Conservation (phyloP, 768 basidiomycete species). For the Pholiota molesta region DNA sequence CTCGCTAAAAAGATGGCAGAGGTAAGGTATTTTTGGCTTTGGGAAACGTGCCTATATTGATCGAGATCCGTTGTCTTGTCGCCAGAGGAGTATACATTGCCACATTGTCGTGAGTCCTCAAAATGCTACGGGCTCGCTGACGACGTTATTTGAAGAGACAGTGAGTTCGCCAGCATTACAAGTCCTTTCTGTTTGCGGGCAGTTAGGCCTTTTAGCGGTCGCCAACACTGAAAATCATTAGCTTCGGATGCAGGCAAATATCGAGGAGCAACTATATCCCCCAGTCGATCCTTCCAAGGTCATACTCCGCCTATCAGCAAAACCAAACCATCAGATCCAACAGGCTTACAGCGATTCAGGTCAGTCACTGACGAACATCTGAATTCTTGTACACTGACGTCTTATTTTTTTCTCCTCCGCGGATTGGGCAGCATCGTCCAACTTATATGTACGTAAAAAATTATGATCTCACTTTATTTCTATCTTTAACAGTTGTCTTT, state of each 20-base stretch:
- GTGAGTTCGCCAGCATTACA: slow-evolving; percentile 31
- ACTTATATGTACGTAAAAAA: slow-evolving; percentile 38
- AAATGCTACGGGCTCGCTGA: slow-evolving; percentile 48
- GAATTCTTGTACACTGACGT: slow-evolving; percentile 10
- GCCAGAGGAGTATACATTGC: slow-evolving; percentile 56
- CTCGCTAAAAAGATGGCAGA: slow-evolving; percentile 47
- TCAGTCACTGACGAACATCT: slow-evolving; percentile 22
- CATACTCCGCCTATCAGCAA: slow-evolving; percentile 47
- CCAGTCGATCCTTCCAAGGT: slow-evolving; percentile 36
- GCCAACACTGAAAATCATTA: slow-evolving; percentile 27
- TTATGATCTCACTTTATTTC: slow-evolving; percentile 10
- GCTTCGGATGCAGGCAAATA: slow-evolving; percentile 42
- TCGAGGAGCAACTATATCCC: slow-evolving; percentile 47
- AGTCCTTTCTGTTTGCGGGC: slow-evolving; percentile 17
- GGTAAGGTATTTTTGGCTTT: slow-evolving; percentile 34
- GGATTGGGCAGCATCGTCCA: slow-evolving; percentile 20
- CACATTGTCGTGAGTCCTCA: slow-evolving; percentile 57
- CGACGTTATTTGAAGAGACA: slow-evolving; percentile 49
- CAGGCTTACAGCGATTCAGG: slow-evolving; percentile 24
- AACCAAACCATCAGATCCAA: slow-evolving; percentile 23
- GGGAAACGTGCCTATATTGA: slow-evolving; percentile 17
- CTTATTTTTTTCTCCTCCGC: slow-evolving; percentile 20
- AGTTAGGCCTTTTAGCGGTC: slow-evolving; percentile 15
- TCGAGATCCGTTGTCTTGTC: slow-evolving; percentile 11
- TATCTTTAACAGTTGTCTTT: background rate